Percentiles rank a stretch among this genome's conserved stretches.
Conservation (phyloP, 257 asterid genomes). For the Salvia splendens region DNA sequence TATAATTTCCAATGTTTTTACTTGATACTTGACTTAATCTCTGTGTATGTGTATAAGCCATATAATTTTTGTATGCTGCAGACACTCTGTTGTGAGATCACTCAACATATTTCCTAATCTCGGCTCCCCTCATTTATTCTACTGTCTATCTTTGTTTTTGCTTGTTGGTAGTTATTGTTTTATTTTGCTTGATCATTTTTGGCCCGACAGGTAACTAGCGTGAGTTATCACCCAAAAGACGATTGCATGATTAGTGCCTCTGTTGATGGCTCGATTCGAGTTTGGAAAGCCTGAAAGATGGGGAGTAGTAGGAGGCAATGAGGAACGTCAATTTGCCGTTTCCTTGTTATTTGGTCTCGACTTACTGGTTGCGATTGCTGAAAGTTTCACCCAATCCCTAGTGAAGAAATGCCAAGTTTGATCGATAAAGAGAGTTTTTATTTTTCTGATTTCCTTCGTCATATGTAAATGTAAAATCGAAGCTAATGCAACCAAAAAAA, state of each 20-base stretch:
- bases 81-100: background rate
- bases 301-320: background rate
- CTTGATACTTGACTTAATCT: background rate
- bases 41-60: conserved; percentile 4
- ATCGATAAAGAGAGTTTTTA: background rate
- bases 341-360: background rate
- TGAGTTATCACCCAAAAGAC: conserved; percentile 89
- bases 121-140: background rate
- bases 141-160: no score
- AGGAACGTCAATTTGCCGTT: background rate
- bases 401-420: background rate
- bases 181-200: conserved; percentile 12
- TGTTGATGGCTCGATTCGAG: conserved; percentile 84
- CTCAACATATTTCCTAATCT: background rate
- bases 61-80: background rate
- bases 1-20: background rate
- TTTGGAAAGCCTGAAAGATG: conserved; percentile 77
- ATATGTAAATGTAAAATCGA: no score
- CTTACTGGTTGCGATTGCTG: no score
- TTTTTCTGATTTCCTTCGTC: background rate
- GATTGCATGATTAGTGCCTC: conserved; percentile 86
- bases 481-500: no score
- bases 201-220: conserved; percentile 79
- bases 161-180: background rate
- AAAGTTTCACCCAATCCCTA: no score